phyloP scores from a whole-genome alignment of 768 basidiomycete species.

The Collybia mongolica region DNA sequence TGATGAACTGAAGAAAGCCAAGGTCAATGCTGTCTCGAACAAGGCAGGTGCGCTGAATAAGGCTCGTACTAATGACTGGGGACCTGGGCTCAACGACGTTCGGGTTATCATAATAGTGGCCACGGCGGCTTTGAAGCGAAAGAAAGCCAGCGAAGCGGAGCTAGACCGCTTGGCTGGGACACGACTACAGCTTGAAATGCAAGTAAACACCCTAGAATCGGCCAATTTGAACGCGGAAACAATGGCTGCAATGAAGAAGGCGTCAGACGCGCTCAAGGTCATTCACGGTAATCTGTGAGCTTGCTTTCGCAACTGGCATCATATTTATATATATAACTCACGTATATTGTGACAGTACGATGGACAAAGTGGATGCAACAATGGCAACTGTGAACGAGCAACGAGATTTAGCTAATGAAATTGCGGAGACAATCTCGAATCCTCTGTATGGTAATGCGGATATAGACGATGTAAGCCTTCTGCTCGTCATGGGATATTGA shows the following conservation, averaged over 20 bases:
- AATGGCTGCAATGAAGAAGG: constrained; percentile 97
- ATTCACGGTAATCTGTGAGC: constrained; percentile 91
- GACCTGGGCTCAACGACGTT: constrained; percentile 5
- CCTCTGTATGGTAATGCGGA: constrained; percentile 55
- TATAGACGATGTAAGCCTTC: constrained; percentile 62
- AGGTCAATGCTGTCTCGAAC: constrained; percentile 89
- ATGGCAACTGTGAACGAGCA: constrained; percentile 90
- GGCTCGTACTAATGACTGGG: neutral
- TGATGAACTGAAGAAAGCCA: constrained; percentile 90
- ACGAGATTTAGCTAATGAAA: constrained; percentile 89
- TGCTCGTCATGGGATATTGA: constrained; percentile 1
- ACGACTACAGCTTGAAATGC: constrained; percentile 90
- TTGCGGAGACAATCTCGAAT: constrained; percentile 83
- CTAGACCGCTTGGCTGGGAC: constrained; percentile 83
- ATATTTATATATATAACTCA: too few species aligned
- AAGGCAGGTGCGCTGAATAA: constrained; percentile 73
- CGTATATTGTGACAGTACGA: constrained; percentile 49
- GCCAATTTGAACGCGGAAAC: constrained; percentile 98
- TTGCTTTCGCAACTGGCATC: neutral
- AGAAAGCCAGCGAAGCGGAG: constrained; percentile 87
- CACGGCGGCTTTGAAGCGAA: constrained; percentile 85
- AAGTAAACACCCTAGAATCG: constrained; percentile 95
- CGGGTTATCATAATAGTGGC: constrained; percentile 56
- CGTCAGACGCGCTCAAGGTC: constrained; percentile 80
- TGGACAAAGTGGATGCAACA: constrained; percentile 86